Conservation (phyloP, 2,329 filamentous ascomycete genomes). For the Colletotrichum sp. region DNA sequence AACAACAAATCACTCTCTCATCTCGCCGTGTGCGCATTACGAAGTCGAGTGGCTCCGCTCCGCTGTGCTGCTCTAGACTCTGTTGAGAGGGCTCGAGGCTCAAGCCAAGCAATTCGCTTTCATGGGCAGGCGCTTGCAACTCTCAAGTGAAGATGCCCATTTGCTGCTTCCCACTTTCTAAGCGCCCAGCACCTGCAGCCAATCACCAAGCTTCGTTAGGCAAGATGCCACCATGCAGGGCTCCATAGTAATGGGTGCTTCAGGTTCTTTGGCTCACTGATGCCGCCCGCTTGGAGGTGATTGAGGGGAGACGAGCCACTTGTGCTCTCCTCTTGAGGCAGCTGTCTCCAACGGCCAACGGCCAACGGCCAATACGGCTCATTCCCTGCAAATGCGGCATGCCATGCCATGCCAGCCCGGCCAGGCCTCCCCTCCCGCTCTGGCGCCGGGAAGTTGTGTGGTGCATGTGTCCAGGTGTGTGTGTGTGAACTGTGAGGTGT, state of each 20-base stretch:
- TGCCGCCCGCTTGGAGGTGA: constrained; percentile 1
- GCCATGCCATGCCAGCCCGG: constrained; percentile 6
- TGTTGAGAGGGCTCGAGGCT: not conserved
- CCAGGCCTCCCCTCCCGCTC: constrained; percentile 9
- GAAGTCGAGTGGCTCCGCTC: constrained; percentile 3
- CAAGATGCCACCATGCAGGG: constrained; percentile 20
- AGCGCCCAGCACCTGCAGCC: constrained; percentile 20
- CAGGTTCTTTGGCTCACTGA: constrained; percentile 12
- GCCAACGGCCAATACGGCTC: not conserved
- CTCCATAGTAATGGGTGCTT: constrained; percentile 8
- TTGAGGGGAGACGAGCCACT: not conserved
- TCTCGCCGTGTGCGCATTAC: constrained; percentile 10
- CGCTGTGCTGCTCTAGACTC: not conserved
- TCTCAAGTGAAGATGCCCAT: constrained; percentile 14
- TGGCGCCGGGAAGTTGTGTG: not conserved
- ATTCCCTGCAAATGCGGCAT: not conserved
- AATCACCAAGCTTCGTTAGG: constrained; percentile 22
- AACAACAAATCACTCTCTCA: constrained; percentile 5
- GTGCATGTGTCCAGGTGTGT: not conserved
- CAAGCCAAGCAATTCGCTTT: constrained; percentile 11
- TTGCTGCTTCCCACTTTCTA: constrained; percentile 15
- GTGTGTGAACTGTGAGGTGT: not conserved
- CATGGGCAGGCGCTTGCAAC: constrained; percentile 21
- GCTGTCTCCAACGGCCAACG: not conserved
- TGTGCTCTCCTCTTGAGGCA: not conserved